These are phyloP conservation scores for Aspergillus carbonarius DNA, from an alignment of 2,329 filamentous ascomycete genomes.

Conservation along the genomic window DNA sequence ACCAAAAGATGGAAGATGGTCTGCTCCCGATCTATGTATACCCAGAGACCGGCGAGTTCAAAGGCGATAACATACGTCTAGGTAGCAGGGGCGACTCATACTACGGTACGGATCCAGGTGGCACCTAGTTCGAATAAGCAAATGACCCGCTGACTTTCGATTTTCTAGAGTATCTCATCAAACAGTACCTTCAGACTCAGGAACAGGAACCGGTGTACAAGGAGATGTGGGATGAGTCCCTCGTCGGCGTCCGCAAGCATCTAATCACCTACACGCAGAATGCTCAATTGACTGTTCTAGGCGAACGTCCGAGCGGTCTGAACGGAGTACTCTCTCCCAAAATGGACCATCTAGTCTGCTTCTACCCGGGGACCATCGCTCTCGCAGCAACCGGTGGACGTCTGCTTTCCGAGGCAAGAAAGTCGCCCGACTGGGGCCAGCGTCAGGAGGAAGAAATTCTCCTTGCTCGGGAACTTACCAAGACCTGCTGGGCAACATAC, in stretches of 20 bases:
- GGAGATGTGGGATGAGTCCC: slow-evolving; percentile 88
- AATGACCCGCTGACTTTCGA: slow-evolving; percentile 7
- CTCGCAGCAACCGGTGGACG: slow-evolving; percentile 79
- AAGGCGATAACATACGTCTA: slow-evolving; percentile 80
- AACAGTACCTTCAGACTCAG: slow-evolving; percentile 94
- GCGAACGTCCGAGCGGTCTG: slow-evolving; percentile 77
- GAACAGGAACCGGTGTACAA: slow-evolving; percentile 81
- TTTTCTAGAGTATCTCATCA: slow-evolving; percentile 81
- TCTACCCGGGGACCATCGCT: slow-evolving; percentile 94
- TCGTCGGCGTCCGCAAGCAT: slow-evolving; percentile 85
- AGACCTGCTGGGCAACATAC: slow-evolving; percentile 99
- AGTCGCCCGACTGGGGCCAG: slow-evolving; percentile 69
- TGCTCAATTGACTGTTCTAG: slow-evolving; percentile 82
- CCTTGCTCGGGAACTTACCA: slow-evolving; percentile 85
- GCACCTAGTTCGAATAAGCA: background rate
- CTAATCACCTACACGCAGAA: slow-evolving; percentile 83
- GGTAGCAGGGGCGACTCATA: slow-evolving; percentile 96
- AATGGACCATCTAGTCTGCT: slow-evolving; percentile 98
- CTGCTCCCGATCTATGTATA: slow-evolving; percentile 91
- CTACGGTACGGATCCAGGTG: slow-evolving; percentile 56
- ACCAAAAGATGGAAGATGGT: slow-evolving; percentile 74
- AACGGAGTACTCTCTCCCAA: slow-evolving; percentile 69
- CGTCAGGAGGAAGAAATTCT: slow-evolving; percentile 83
- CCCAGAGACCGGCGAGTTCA: slow-evolving; percentile 74
- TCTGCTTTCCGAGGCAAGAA: slow-evolving; percentile 71